Evolutionary conservation across 257 asterid genomes (phyloP).

Genomic region (Solanum lycopersicoides): DNA sequence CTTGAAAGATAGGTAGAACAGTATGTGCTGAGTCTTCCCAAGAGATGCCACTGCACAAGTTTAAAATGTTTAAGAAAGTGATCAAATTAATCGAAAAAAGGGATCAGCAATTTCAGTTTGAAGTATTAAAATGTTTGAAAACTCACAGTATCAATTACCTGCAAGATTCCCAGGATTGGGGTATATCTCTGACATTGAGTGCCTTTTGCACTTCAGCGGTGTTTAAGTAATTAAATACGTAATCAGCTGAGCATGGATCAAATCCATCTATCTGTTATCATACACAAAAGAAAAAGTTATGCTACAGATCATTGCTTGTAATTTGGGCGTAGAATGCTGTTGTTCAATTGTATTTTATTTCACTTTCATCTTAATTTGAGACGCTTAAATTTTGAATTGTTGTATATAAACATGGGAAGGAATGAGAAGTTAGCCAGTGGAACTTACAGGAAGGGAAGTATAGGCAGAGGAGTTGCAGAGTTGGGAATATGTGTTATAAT

Average conservation of each 20-base stretch:
- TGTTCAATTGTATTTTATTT: background rate
- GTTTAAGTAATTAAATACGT: conserved; percentile 31
- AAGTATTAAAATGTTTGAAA: background rate
- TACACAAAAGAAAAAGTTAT: background rate
- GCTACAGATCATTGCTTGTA: background rate
- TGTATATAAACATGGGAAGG: background rate
- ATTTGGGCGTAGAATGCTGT: background rate
- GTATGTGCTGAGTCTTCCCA: conserved; percentile 43
- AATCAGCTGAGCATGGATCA: conserved; percentile 49
- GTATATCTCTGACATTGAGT: conserved; percentile 31
- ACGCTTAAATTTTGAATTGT: background rate
- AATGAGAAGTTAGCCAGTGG: background rate
- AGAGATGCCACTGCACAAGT: background rate
- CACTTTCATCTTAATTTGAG: background rate
- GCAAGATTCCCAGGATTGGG: conserved; percentile 41
- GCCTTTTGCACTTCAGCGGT: conserved; percentile 38
- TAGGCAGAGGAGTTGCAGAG: conserved; percentile 19
- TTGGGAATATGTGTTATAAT: conserved; percentile 43
- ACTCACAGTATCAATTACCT: conserved; percentile 11
- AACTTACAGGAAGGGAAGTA: background rate
- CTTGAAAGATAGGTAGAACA: conserved; percentile 37
- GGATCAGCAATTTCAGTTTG: background rate
- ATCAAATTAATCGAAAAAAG: background rate
- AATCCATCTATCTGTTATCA: conserved; percentile 21
- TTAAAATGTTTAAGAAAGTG: background rate